Evolutionary conservation across 148 eudicot genomes (phyloP), one percentile per base, ranked within the genome.

Genomic region (Oxyria digyna): DNA sequence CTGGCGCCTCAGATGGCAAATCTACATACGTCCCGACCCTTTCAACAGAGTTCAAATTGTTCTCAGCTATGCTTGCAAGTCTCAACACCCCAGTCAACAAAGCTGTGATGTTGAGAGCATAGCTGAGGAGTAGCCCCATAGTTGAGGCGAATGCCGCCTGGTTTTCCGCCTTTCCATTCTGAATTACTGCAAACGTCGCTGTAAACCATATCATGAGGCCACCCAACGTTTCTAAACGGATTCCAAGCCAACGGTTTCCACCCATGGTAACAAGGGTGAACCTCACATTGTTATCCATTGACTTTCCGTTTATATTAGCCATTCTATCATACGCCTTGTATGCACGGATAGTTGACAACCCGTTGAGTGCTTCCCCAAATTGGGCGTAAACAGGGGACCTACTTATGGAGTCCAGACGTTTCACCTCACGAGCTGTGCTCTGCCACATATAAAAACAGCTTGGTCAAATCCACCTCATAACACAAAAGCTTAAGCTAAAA

Each of bases 121-220:
- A 92, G 82, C 96, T 92, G 67, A 92, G 91, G 46, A 92, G 96
- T 52, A 92, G 80, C 74, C 97, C 97, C 94, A 87, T 89, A 1
- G 91, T 84, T 63, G 97, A 87, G 70, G 97, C 97, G 79, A 87
- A 89, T 26, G 96, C 93, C 72, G 90, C 87, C 67, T 85, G 97
- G 84, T 92, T 85, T 81, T 81, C 89, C 29, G 97, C 96, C 74
- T 83, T 82, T 46, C 91, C 96, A 69, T 92, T 89, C 75, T 92
- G 97, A 91, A 92, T 78, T 62, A 92, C 97, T 42, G 97, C 96
- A 78, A 92, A 92, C 45, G 96, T 87, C 40, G 97, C 97, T 1
- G 97, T 89, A 33, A 92, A 77, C 97, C 97, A 92, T 46, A 92
- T 89, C 96, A 89, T 92, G 69, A 92, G 80, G 67, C 97, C 97